These are phyloP conservation scores for Cladosporium sp. DNA, from an alignment of 2,329 filamentous ascomycete genomes.

Conservation along the genomic window DNA sequence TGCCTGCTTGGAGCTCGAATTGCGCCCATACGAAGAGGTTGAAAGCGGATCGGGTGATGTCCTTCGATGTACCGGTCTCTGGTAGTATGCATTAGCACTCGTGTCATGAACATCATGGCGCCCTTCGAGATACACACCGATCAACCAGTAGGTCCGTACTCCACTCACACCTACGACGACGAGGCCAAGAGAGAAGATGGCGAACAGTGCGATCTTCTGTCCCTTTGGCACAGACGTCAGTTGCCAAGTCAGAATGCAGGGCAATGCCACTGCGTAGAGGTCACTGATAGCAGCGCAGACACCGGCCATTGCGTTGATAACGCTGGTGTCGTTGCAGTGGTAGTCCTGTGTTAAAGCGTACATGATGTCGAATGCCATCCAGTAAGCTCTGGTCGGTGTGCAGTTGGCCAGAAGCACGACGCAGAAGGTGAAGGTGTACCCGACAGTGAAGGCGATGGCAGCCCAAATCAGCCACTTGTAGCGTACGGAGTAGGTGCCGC, in stretches of 20 bases:
- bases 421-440: constrained; percentile 37
- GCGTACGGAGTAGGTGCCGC: constrained; percentile 29
- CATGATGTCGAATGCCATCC: constrained; percentile 32
- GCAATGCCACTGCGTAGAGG: constrained; percentile 37
- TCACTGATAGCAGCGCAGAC: constrained; percentile 38
- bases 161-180: constrained; percentile 36
- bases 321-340: constrained; percentile 36
- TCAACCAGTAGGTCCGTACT: constrained; percentile 36
- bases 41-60: constrained; percentile 23
- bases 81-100: not conserved
- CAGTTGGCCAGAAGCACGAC: constrained; percentile 31
- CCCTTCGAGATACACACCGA: constrained; percentile 15
- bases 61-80: constrained; percentile 17
- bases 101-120: not conserved
- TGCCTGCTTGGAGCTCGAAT: constrained; percentile 25
- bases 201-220: constrained; percentile 43
- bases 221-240: constrained; percentile 39
- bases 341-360: constrained; percentile 32
- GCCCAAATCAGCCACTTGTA: constrained; percentile 37
- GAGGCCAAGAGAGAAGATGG: constrained; percentile 42
- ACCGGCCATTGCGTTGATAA: constrained; percentile 36
- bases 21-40: constrained; percentile 26
- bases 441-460: constrained; percentile 36
- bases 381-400: constrained; percentile 38
- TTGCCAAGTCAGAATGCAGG: constrained; percentile 43